Base-by-base conservation (phyloP, 306 rosid species). In the Oemleria cerasiformis region DNA sequence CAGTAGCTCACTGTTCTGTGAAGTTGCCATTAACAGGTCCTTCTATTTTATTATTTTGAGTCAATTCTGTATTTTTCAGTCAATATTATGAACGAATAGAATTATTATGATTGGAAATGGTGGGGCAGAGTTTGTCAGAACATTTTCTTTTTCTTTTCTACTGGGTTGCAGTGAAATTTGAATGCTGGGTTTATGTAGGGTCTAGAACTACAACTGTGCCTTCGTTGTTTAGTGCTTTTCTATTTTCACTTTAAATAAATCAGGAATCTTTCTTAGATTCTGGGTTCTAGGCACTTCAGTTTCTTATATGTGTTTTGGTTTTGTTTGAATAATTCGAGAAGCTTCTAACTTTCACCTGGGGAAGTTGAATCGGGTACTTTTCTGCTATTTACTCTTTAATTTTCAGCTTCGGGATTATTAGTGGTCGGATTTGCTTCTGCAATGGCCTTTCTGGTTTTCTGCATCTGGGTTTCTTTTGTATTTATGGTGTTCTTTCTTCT, bases 331-430 rank as follows among this genome's bases (percentile, higher is more conserved):
- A 20, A 17, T 15, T 41, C n/a, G 56, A 57, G 55, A 23, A 17
- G 19, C 5, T 6, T 9, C 20, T 19, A 12, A 8, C n/a, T 30
- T 61, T 71, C 67, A 7, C 25, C 23, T 53, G 10, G 56, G 73
- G 50, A 57, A 60, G 59, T 74, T 51, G 76, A 78, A 76, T 79
- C 82, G 23, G 63, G 84, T 79, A 60, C 63, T 49, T 41, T 43
- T 59, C 51, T 39, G 23, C 16, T 25, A 23, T 40, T 51, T 40
- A 6, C n/a, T 63, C 45, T 39, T 14, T 43, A 2, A 43, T 15
- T 63, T 55, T 70, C 76, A 54, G 67, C 36, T 36, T 64, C 66
- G 39, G 15, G 11, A 39, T 34, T 59, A 38, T 51, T 25, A 40
- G 55, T 57, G n/a, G 65, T 58, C 25, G 54, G 65, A 75, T 56